Base-by-base conservation (phyloP, 2,329 filamentous ascomycete genomes). In the Cordyceps tenuipes region DNA sequence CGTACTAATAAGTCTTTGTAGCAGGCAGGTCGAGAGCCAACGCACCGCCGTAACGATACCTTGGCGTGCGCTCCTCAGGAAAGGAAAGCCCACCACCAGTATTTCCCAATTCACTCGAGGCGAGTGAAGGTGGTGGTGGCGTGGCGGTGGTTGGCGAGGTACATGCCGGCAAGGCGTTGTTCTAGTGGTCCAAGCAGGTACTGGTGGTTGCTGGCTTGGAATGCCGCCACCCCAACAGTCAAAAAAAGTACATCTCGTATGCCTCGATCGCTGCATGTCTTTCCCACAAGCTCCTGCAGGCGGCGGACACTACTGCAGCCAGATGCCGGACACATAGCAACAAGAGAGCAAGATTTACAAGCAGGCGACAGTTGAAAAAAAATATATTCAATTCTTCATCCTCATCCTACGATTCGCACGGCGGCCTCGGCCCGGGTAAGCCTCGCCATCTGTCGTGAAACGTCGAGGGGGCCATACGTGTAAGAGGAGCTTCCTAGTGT, bases 201-300 rank as follows among this genome's bases (percentile, higher is more conserved):
- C 43, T 15, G 15, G n/a, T 17, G 43, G 17, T 19, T 21, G 17
- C 19, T 46, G 43, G 7, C 44, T n/a, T 50, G 47, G 56, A 58
- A 58, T 58, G 56, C 39, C 39, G 17, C 36, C 44, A n/a, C 41
- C 53, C 44, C 21, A 46, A 12, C 17, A 49, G 10, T 29, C 13
- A 19, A 26, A 51, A 46, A 46, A 46, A 46, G 10, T 19, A 21
- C 43, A 46, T 3, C 12, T 21, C 43, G n/a, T 46, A 21, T 49
- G 56, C 56, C 47, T 58, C 56, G 56, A 58, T 21, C 29, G 34
- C 46, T 58, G 56, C 56, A 51, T 58, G 56, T 58, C 56, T 58
- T 47, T 58, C 47, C 36, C 56, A 51, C 56, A 50, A 26, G 46
- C 47, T 48, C 47, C 44, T 58, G 56, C 56, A 58, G 39, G 34